Evolutionary conservation across 192 early-diverging fungal genomes (phyloP).

Genomic region (Coemansia sp.): DNA sequence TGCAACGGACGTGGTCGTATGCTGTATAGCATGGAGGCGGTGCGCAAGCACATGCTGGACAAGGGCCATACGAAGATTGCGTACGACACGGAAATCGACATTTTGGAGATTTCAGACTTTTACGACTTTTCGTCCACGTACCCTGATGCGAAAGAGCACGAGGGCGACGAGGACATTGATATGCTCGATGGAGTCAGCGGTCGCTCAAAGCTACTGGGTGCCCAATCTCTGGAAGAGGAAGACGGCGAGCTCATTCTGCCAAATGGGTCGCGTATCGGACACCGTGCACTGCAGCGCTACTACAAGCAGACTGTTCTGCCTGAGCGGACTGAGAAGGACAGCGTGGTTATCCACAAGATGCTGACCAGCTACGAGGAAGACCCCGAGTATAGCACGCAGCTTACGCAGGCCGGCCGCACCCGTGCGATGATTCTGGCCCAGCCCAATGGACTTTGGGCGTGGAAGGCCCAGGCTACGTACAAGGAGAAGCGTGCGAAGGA

Average conservation of each 20-base stretch:
- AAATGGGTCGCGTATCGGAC: slow-evolving; percentile 76
- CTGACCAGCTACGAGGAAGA: slow-evolving; percentile 66
- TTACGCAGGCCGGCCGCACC: slow-evolving; percentile 29
- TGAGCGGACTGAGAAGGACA: slow-evolving; percentile 65
- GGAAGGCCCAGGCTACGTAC: slow-evolving; percentile 53
- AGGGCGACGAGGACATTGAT: slow-evolving; percentile 39
- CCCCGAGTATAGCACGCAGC: slow-evolving; percentile 36
- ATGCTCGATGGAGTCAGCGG: slow-evolving; percentile 32
- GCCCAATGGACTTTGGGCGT: slow-evolving; percentile 39
- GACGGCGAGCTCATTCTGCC: slow-evolving; percentile 87
- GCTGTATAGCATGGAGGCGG: slow-evolving; percentile 83
- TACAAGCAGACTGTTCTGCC: slow-evolving; percentile 75
- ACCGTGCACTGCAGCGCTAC: slow-evolving; percentile 76
- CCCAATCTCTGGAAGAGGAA: slow-evolving; percentile 62
- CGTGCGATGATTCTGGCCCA: slow-evolving; percentile 42
- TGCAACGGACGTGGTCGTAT: slow-evolving; percentile 90
- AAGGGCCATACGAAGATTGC: slow-evolving; percentile 96
- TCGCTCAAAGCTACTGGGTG: slow-evolving; percentile 6
- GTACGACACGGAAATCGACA: slow-evolving; percentile 91
- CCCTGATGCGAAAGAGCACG: slow-evolving; percentile 59
- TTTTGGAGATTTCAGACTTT: slow-evolving; percentile 88
- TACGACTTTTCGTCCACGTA: slow-evolving; percentile 94
- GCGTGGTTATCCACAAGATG: slow-evolving; percentile 76
- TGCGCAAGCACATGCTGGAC: slow-evolving; percentile 91
- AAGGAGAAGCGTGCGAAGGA: slow-evolving; percentile 61